Evolutionary conservation across 441 rosid species (phyloP).

Genomic region (Corymbia calophylla): DNA sequence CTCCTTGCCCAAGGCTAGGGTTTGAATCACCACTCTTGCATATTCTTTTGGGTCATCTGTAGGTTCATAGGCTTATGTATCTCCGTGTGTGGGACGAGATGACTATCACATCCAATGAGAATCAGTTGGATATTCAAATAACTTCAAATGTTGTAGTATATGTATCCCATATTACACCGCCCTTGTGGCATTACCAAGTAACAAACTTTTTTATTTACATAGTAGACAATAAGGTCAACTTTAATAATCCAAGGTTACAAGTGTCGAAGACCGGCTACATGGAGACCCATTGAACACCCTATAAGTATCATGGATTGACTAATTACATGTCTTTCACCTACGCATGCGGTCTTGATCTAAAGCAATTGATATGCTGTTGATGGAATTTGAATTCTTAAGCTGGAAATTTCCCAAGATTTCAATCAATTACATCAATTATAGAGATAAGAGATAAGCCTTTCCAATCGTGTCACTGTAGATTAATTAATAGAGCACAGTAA

Average conservation of each 20-base stretch:
- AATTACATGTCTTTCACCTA: neutral
- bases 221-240: neutral
- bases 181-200: neutral
- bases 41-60: neutral
- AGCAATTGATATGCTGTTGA: neutral
- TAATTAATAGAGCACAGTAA: neutral
- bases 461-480: neutral
- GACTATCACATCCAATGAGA: neutral
- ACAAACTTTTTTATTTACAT: neutral
- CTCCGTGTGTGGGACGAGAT: neutral
- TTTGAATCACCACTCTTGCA: neutral
- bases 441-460: neutral
- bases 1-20: neutral
- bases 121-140: neutral
- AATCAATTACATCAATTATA: neutral
- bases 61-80: neutral
- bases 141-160: neutral
- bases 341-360: neutral
- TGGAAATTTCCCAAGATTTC: accelerated
- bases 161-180: neutral
- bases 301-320: neutral
- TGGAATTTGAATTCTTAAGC: neutral
- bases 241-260: neutral
- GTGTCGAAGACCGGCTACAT: neutral
- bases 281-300: neutral